Conservation (phyloP, 1,139 yeast species). For the Torulaspora globosa region DNA sequence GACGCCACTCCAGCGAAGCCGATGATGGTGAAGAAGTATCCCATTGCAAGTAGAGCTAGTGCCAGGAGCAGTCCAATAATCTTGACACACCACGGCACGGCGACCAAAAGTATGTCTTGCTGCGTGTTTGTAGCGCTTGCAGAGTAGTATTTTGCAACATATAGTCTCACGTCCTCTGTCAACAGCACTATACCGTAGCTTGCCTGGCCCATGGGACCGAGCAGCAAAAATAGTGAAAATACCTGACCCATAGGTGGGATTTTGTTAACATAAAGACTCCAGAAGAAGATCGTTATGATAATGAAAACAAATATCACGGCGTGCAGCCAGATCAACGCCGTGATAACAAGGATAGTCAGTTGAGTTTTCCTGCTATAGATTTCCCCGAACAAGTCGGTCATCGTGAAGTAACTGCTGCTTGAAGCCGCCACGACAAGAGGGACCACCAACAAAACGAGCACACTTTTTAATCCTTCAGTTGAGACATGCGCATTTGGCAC, state of each 20-base stretch:
- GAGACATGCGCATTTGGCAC: conserved; percentile 15
- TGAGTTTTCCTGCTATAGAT: conserved; percentile 39
- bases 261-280: conserved; percentile 55
- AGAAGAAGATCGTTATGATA: conserved; percentile 52
- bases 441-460: conserved; percentile 60
- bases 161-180: conserved; percentile 43
- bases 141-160: conserved; percentile 25
- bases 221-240: conserved; percentile 56
- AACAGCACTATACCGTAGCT: conserved; percentile 60
- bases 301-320: conserved; percentile 61
- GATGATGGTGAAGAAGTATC: conserved; percentile 58
- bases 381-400: conserved; percentile 43
- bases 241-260: conserved; percentile 49
- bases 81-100: conserved; percentile 32
- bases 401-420: conserved; percentile 51
- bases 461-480: conserved; percentile 22
- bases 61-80: conserved; percentile 40
- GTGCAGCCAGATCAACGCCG: conserved; percentile 61
- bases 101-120: conserved; percentile 16
- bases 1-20: conserved; percentile 47
- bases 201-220: conserved; percentile 80
- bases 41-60: conserved; percentile 53
- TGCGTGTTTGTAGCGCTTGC: conserved; percentile 7
- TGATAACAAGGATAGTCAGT: conserved; percentile 50
- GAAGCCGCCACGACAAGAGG: conserved; percentile 72